Conservation (phyloP, 768 basidiomycete genomes). For the Termitomyces sp. region DNA sequence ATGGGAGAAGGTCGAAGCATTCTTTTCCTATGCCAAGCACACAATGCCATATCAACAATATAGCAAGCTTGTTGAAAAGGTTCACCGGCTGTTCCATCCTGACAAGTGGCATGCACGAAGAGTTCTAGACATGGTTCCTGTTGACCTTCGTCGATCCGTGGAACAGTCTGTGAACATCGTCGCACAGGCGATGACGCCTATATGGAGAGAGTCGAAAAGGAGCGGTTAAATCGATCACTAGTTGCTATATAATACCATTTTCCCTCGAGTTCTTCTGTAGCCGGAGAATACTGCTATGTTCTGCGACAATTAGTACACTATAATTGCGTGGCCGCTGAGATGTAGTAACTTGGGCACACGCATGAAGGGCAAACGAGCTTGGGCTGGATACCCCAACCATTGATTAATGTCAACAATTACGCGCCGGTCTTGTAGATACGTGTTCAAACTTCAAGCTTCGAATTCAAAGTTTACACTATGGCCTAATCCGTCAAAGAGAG, state of each 20-base stretch:
- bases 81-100: constrained; percentile 9
- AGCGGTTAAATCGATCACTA: neutral
- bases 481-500: neutral
- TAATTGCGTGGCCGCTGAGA: neutral
- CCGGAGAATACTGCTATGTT: neutral
- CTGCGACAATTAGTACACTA: neutral
- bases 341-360: neutral
- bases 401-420: neutral
- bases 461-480: neutral
- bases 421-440: neutral
- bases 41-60: neutral
- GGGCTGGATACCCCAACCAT: neutral
- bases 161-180: constrained; percentile 1
- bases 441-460: neutral
- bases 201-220: constrained; percentile 2
- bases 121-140: constrained; percentile 4
- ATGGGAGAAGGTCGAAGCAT: constrained; percentile 10
- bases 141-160: neutral
- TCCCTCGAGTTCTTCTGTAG: neutral
- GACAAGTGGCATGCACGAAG: constrained; percentile 11
- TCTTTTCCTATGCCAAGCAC: neutral
- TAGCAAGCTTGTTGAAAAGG: constrained; percentile 1
- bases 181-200: constrained; percentile 7
- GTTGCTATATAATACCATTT: neutral
- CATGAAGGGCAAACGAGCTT: neutral